phyloP scores from a whole-genome alignment of 306 rosid species.

The Cucumis melo region DNA sequence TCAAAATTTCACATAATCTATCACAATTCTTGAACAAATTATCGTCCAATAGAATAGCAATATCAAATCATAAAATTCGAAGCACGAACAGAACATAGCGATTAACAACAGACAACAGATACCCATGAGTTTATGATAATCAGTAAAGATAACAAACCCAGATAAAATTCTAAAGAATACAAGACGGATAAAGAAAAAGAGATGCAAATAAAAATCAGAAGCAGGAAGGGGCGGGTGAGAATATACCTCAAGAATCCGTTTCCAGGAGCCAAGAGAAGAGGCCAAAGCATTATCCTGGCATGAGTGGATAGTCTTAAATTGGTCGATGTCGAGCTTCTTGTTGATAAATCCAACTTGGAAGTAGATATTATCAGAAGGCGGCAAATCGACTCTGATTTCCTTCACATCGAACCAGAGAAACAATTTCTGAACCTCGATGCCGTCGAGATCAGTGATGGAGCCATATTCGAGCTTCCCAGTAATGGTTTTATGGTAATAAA shows the following conservation, averaged over 20 bases:
- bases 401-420: slow-evolving; percentile 67
- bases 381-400: slow-evolving; percentile 83
- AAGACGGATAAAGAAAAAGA: neutral
- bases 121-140: neutral
- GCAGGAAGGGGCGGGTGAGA: neutral
- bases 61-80: neutral
- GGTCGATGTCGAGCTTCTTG: slow-evolving; percentile 62
- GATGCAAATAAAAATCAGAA: neutral
- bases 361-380: slow-evolving; percentile 63
- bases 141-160: neutral
- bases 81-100: neutral
- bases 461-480: slow-evolving; percentile 67
- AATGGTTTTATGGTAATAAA: slow-evolving; percentile 52
- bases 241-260: slow-evolving; percentile 28
- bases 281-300: slow-evolving; percentile 30
- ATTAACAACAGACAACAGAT: neutral
- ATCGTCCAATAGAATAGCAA: neutral
- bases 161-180: neutral
- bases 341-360: slow-evolving; percentile 75
- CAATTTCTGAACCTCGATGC: slow-evolving; percentile 60
- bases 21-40: neutral
- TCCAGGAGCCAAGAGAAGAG: slow-evolving; percentile 19
- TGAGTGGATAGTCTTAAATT: slow-evolving; percentile 55
- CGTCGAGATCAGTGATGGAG: slow-evolving; percentile 53
- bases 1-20: neutral